Conservation (phyloP, 2,329 filamentous ascomycete species). For the Fusarium sp. region DNA sequence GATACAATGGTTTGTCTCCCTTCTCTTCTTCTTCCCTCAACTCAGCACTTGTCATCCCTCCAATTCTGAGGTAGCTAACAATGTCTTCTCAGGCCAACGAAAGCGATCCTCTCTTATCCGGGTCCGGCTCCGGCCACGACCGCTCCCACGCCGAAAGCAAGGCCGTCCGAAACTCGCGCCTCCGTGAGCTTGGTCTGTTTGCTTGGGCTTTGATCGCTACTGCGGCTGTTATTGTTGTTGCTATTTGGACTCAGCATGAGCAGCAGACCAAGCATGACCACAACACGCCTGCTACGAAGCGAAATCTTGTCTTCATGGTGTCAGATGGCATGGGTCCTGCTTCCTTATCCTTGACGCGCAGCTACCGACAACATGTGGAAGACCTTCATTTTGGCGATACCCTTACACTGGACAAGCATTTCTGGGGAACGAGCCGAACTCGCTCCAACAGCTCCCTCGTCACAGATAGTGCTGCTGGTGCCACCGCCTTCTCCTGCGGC, state of each 20-base stretch:
- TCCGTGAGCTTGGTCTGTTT: slow-evolving; percentile 80
- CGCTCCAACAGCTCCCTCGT: slow-evolving; percentile 85
- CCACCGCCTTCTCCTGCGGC: slow-evolving; percentile 94
- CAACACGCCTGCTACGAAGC: slow-evolving; percentile 69
- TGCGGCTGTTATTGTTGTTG: slow-evolving; percentile 79
- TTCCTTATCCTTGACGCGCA: slow-evolving; percentile 85
- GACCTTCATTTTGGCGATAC: slow-evolving; percentile 79
- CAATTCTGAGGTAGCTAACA: slow-evolving; percentile 19
- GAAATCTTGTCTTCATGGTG: slow-evolving; percentile 98
- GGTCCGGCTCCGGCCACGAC: slow-evolving; percentile 46
- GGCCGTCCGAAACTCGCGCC: slow-evolving; percentile 54
- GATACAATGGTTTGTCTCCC: slow-evolving; percentile 36
- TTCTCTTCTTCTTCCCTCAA: background rate
- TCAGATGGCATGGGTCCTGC: slow-evolving; percentile 98
- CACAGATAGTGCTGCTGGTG: slow-evolving; percentile 96
- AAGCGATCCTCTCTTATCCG: slow-evolving; percentile 57
- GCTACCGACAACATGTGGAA: slow-evolving; percentile 82
- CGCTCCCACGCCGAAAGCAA: slow-evolving; percentile 44
- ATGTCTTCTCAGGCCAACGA: slow-evolving; percentile 52
- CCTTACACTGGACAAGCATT: slow-evolving; percentile 84
- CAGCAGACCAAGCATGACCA: slow-evolving; percentile 58
- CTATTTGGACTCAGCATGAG: slow-evolving; percentile 80
- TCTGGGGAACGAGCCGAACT: slow-evolving; percentile 91
- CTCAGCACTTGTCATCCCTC: slow-evolving; percentile 14
- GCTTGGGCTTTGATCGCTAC: slow-evolving; percentile 86